Evolutionary conservation across 148 eudicot species (phyloP).

Genomic region (Amaranthus palmeri): DNA sequence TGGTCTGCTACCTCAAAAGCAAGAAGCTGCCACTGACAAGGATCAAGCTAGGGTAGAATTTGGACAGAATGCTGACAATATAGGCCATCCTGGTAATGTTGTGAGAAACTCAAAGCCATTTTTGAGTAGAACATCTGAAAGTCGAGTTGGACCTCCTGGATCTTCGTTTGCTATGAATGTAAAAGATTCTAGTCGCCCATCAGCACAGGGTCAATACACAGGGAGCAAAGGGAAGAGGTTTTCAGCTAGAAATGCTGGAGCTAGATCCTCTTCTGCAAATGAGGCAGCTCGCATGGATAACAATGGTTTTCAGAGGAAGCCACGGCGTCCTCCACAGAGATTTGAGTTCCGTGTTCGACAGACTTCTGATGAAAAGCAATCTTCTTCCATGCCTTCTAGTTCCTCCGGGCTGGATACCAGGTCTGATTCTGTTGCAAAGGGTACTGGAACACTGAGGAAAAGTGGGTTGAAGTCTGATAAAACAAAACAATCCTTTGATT

Average conservation of each 20-base stretch:
- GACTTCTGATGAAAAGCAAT: conserved; percentile 46
- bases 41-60: conserved; percentile 28
- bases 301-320: conserved; percentile 64
- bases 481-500: conserved; percentile 36
- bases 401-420: conserved; percentile 36
- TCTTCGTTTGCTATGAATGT: conserved; percentile 28
- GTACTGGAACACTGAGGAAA: conserved; percentile 31
- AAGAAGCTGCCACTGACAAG: conserved; percentile 29
- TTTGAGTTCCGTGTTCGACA: conserved; percentile 85
- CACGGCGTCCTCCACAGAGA: conserved; percentile 54
- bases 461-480: conserved; percentile 40
- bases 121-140: conserved; percentile 35
- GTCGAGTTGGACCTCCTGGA: conserved; percentile 29
- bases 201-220: conserved; percentile 35
- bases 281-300: conserved; percentile 40
- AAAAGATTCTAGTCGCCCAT: conserved; percentile 39
- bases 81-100: conserved; percentile 24
- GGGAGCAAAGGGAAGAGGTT: conserved; percentile 51
- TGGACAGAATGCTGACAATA: conserved; percentile 27
- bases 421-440: conserved; percentile 32
- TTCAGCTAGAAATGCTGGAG: conserved; percentile 46
- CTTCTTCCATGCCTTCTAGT: conserved; percentile 28
- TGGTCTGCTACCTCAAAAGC: conserved; percentile 17
- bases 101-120: conserved; percentile 24
- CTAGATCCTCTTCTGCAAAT: conserved; percentile 40